Conservation (phyloP, 108 stramenopile species). For the Discostella stelligeroides region DNA sequence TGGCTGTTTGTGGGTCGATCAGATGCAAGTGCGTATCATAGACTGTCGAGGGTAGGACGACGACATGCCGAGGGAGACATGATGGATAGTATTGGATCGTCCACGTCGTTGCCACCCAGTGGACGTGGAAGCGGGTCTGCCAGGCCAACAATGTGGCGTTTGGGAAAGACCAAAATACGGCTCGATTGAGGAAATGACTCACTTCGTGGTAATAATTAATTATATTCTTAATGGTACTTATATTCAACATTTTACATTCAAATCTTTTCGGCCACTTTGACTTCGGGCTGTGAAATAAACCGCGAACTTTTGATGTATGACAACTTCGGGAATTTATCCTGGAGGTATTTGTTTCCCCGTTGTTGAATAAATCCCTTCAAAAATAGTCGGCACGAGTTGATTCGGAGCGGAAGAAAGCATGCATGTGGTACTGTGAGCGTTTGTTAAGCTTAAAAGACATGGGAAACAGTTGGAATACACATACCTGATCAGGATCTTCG, state of each 20-base stretch:
- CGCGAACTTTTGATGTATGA: slow-evolving; percentile 44
- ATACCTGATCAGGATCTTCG: slow-evolving; percentile 60
- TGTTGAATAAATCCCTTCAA: slow-evolving; percentile 60
- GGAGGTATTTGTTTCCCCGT: slow-evolving; percentile 65
- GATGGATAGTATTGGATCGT: slow-evolving; percentile 20
- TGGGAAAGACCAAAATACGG: slow-evolving; percentile 47
- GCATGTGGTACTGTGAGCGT: too few relatives aligned
- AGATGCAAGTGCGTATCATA: slow-evolving; percentile 70
- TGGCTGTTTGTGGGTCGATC: slow-evolving; percentile 75
- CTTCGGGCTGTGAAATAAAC: not conserved
- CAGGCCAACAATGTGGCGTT: slow-evolving; percentile 31
- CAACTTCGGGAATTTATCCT: slow-evolving; percentile 66
- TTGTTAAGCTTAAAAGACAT: not conserved
- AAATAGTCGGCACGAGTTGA: too few relatives aligned
- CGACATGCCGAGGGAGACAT: slow-evolving; percentile 29
- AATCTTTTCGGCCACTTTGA: not conserved
- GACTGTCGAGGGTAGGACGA: slow-evolving; percentile 40
- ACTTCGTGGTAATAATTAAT: too few relatives aligned
- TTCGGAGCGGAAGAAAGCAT: not conserved
- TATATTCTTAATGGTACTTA: too few relatives aligned
- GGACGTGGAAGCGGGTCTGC: not conserved
- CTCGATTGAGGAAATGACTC: slow-evolving; percentile 24
- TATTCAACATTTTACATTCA: too few relatives aligned
- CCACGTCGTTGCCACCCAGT: not conserved
- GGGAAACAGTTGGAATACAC: not conserved